Conservation (phyloP, 768 basidiomycete genomes). For the Rhodotorula paludigena region DNA sequence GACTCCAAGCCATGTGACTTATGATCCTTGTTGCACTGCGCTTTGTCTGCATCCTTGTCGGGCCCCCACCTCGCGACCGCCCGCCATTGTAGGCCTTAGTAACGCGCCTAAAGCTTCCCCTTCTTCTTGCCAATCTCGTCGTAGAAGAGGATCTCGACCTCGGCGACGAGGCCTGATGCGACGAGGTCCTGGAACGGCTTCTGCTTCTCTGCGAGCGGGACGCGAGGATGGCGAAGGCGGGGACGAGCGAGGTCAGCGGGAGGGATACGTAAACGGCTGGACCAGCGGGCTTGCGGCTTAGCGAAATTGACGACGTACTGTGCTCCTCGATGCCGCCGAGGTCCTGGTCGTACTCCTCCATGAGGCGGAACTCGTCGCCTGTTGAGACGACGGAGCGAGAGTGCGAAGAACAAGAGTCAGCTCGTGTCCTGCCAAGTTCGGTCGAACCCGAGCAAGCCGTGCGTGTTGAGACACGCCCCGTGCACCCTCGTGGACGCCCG, state of each 20-base stretch:
- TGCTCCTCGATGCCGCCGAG: slow-evolving; percentile 27
- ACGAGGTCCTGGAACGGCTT: slow-evolving; percentile 27
- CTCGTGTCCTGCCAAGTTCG: too few relatives aligned
- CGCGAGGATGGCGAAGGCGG: too few relatives aligned
- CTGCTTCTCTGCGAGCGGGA: slow-evolving; percentile 3
- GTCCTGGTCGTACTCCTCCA: slow-evolving; percentile 31
- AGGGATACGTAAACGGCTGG: background rate
- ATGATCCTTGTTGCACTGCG: too few relatives aligned
- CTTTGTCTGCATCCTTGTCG: too few relatives aligned
- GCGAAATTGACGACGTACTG: slow-evolving; percentile 13
- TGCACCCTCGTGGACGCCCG: too few relatives aligned
- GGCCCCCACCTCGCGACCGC: background rate
- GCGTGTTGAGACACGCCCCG: too few relatives aligned
- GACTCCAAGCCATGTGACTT: too few relatives aligned
- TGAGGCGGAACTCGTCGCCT: slow-evolving; percentile 6
- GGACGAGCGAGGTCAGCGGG: background rate
- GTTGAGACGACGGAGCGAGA: background rate
- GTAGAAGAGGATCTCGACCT: slow-evolving; percentile 20
- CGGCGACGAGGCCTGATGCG: slow-evolving; percentile 20
- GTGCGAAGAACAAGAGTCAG: background rate
- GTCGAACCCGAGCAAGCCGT: too few relatives aligned
- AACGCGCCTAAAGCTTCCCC: too few relatives aligned
- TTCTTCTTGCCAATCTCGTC: slow-evolving; percentile 13
- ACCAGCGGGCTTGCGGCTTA: too few relatives aligned
- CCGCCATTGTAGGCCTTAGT: background rate